Evolutionary conservation across 1,284 basidiomycete genomes (phyloP), one percentile per base, ranked within the genome.

Genomic region (Ceraceosorus guamensis): DNA sequence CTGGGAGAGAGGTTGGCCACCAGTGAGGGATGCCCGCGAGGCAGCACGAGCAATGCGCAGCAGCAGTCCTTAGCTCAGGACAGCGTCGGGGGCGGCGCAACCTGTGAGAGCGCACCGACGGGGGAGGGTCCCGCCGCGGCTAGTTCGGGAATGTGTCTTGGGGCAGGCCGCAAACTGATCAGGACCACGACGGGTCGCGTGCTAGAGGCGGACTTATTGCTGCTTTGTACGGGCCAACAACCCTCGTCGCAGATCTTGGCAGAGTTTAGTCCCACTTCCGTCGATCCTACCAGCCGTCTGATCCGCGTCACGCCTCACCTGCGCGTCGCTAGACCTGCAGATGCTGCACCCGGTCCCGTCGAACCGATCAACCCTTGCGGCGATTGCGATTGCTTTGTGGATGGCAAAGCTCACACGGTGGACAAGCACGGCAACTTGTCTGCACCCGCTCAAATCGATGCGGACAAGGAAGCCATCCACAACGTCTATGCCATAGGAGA

Each of bases 401-500:
- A 75, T 55, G 71, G 73, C 55, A 73, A 74, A 55, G 60, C 66
- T 18, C 30, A 24, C 41, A 18, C 30, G 10, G n/a, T n/a, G 13
- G 50, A 54, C 24, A 8, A 32, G 7, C 45, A 53, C 14, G 16
- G 43, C 24, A 8, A 18, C 18, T 18, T 18, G 16, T n/a, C n/a
- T n/a, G n/a, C n/a, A n/a, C n/a, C n/a, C n/a, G n/a, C n/a, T n/a
- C n/a, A n/a, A n/a, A n/a, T 52, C 31, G 53, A 58, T 18, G 55
- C 39, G 3, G 52, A 59, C 46, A 53, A 31, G 13, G 51, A 44
- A 32, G 55, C 51, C 16, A 52, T 59, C 6, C 58, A 57, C 14
- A 67, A 75, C 52, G 63, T 75, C 16, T 76, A 75, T 48, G 73
- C 72, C 0, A 73, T 76, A 33, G 73, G 73, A 37, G 73, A 76